Conservation (phyloP, 176 grass and related monocot species). For the Avena eriantha region DNA sequence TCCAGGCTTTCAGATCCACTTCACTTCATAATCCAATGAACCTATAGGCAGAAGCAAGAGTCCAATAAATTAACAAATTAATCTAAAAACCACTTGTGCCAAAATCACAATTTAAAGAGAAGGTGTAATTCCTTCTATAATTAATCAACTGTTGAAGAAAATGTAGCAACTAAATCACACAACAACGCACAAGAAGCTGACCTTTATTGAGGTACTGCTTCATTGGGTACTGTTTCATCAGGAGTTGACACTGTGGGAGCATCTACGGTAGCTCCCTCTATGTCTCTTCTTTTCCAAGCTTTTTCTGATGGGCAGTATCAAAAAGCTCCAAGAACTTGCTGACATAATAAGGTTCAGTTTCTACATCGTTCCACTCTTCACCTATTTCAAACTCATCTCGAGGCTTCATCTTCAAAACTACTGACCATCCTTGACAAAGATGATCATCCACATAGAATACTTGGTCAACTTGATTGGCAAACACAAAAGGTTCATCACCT, state of each 20-base stretch:
- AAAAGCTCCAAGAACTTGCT: background rate
- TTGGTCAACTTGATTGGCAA: conserved; percentile 24
- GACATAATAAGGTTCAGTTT: conserved; percentile 11
- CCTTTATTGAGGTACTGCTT: background rate
- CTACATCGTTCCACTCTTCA: conserved; percentile 34
- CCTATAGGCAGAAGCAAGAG: background rate
- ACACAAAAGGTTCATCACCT: conserved; percentile 3
- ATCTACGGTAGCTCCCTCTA: background rate
- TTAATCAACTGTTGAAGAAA: background rate
- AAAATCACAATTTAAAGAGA: background rate
- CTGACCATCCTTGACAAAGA: conserved; percentile 12
- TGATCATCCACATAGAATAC: conserved; percentile 33
- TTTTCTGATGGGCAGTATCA: background rate
- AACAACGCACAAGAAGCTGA: background rate
- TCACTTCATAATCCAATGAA: background rate
- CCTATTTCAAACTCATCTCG: conserved; percentile 37
- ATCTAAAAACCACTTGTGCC: background rate
- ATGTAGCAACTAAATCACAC: background rate
- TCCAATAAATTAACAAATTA: background rate
- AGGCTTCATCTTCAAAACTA: conserved; percentile 16
- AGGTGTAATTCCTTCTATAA: background rate
- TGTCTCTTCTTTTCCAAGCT: conserved; percentile 8
- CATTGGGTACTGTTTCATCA: background rate
- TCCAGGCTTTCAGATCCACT: background rate
- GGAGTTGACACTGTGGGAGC: background rate